A percentile compares a stretch with the other conserved stretches of the same genome.
phyloP scores from a whole-genome alignment of 2,329 filamentous ascomycete genomes.

The Shiraia bambusicola region DNA sequence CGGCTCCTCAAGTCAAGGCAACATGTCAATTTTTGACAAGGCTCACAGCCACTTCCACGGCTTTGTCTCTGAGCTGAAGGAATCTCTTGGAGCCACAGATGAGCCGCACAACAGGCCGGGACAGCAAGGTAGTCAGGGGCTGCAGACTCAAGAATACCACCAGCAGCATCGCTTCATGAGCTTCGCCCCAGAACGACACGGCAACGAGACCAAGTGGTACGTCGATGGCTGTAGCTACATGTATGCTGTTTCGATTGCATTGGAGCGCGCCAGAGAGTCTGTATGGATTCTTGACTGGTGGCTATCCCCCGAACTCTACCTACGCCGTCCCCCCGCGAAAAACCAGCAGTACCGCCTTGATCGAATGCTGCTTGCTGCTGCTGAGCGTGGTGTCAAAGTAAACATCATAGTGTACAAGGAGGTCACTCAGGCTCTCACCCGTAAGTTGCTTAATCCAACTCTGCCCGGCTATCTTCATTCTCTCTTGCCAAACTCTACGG shows the following conservation, averaged over 20 bases:
- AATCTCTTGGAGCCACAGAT: constrained; percentile 50
- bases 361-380: constrained; percentile 76
- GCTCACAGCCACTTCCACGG: constrained; percentile 55
- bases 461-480: constrained; percentile 49
- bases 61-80: constrained; percentile 54
- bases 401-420: constrained; percentile 93
- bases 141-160: constrained; percentile 44
- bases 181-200: constrained; percentile 72
- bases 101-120: constrained; percentile 35
- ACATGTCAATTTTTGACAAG: constrained; percentile 55
- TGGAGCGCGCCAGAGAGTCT: constrained; percentile 73
- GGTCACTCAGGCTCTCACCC: constrained; percentile 71
- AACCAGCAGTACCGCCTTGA: constrained; percentile 85
- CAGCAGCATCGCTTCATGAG: constrained; percentile 56
- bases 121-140: constrained; percentile 19
- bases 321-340: constrained; percentile 76
- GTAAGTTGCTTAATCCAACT: constrained; percentile 58
- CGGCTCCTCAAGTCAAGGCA: constrained; percentile 30
- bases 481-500: constrained; percentile 45
- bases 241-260: constrained; percentile 76
- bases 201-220: constrained; percentile 81
- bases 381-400: constrained; percentile 79
- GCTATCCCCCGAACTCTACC: constrained; percentile 84
- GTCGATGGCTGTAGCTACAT: constrained; percentile 77
- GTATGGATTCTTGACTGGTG: constrained; percentile 90